Evolutionary conservation across 768 basidiomycete species (phyloP), one percentile per base, ranked within the genome.

Genomic region (Leccinellum rugosiceps): DNA sequence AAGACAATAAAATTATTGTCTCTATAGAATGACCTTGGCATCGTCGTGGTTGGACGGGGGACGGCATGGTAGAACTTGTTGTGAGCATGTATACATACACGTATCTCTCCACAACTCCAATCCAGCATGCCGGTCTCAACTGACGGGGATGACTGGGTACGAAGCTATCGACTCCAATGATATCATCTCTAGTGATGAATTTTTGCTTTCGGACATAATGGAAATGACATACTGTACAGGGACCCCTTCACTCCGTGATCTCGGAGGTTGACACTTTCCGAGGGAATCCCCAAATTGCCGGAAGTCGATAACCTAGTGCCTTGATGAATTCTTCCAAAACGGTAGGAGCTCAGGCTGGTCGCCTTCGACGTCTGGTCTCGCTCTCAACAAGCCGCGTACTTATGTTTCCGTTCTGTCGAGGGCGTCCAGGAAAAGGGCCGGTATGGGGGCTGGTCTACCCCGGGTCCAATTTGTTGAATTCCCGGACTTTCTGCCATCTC

Each of bases 51-150:
- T n/a, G 32, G 46, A 57, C 15, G 4, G 11, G n/a, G 21, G 43
- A 3, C 10, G 10, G n/a, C 4, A 6, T 19, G 2, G n/a, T 19
- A 11, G 11, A n/a, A 38, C 4, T n/a, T 38, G n/a, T 38, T 38
- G 8, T 38, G 17, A 10, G 31, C 31, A 32, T 50, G 55, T 23
- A 9, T 25, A 9, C 31, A 23, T 59, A 13, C 32, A 32, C 38
- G 23, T 55, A 47, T 44, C 7, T 23, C 19, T 50, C 19, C 45
- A 38, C 54, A 21, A 31, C 50, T 57, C 60, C 43, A 57, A 57
- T 28, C n/a, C 35, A 52, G 8, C 31, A 52, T 26, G 15, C 31
- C 2, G 15, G 9, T 35, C 31, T 48, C 38, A 26, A 25, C 38
- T 35, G 43, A 49, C 15, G 32, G 41, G 25, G 10, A 6, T 43